Evolutionary conservation across 257 asterid species (phyloP).

Genomic region (Datura wrightii): DNA sequence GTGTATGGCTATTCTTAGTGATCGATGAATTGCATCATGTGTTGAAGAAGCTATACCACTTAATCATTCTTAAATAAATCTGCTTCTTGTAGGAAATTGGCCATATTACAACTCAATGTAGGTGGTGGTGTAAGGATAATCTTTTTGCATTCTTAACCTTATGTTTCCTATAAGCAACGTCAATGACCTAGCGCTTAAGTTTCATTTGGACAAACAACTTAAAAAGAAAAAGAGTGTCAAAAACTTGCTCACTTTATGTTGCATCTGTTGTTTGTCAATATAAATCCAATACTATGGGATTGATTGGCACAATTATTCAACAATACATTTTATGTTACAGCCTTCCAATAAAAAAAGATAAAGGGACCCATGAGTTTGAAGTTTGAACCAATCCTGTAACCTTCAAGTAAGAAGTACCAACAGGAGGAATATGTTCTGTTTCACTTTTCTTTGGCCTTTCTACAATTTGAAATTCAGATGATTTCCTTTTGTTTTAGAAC

Average conservation of each 20-base stretch:
- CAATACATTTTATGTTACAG: background rate
- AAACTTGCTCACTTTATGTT: background rate
- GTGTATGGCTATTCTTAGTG: background rate
- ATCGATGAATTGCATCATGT: constrained; percentile 1
- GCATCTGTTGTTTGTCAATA: background rate
- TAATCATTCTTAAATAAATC: background rate
- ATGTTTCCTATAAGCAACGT: background rate
- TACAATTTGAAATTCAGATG: background rate
- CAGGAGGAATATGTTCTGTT: background rate
- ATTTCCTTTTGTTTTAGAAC: constrained; percentile 1
- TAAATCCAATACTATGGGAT: background rate
- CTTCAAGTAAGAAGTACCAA: constrained; percentile 11
- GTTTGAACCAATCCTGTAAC: background rate
- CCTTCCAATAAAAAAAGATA: background rate
- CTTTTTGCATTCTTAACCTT: background rate
- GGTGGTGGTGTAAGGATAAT: background rate
- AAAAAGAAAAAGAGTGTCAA: background rate
- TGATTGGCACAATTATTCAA: background rate
- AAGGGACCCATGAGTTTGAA: background rate
- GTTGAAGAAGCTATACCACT: background rate
- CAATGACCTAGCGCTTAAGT: background rate
- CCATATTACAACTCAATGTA: background rate
- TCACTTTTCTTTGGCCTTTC: constrained; percentile 14
- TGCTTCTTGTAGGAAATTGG: background rate
- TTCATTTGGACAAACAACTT: background rate